A percentile compares a stretch with the other conserved stretches of the same genome.
Evolutionary conservation across 352 stramenopile species (phyloP).

Genomic region (Pythium aphanidermatum): DNA sequence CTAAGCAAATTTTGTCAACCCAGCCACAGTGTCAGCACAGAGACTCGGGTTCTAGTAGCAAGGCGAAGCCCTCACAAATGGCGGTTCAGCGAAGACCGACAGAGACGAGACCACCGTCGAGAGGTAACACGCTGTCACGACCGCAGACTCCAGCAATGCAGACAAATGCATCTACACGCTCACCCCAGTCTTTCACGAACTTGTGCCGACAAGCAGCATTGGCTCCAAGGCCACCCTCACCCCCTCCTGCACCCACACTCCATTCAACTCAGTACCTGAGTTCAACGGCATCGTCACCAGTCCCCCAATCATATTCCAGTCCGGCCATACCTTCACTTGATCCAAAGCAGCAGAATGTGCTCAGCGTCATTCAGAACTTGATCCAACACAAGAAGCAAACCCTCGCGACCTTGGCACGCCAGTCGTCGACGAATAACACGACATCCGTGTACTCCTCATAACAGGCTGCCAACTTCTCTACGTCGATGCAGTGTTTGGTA

Average conservation of each 20-base stretch:
- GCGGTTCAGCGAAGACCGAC: too few species aligned
- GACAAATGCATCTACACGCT: background rate
- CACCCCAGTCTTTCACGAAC: background rate
- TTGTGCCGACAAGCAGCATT: background rate
- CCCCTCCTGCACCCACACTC: conserved; percentile 1
- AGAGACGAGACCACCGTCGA: conserved; percentile 1
- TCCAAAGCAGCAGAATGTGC: conserved; percentile 58
- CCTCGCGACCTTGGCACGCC: conserved; percentile 37
- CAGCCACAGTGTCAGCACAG: too few species aligned
- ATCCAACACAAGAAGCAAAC: conserved; percentile 77
- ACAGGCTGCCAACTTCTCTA: background rate
- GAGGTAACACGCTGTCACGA: too few species aligned
- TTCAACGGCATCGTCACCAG: background rate
- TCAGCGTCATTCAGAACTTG: conserved; percentile 70
- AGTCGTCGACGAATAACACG: conserved; percentile 17
- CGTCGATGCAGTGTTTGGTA: too few species aligned
- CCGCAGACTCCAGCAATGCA: background rate
- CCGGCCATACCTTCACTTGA: too few species aligned
- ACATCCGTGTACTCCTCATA: conserved; percentile 21
- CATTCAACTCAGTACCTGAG: background rate
- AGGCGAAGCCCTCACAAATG: too few species aligned
- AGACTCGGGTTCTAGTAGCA: too few species aligned
- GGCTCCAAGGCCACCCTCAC: background rate
- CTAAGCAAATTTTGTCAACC: background rate
- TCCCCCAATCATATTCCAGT: too few species aligned